phyloP scores from a whole-genome alignment of 306 rosid genomes.

The Cercis canadensis region DNA sequence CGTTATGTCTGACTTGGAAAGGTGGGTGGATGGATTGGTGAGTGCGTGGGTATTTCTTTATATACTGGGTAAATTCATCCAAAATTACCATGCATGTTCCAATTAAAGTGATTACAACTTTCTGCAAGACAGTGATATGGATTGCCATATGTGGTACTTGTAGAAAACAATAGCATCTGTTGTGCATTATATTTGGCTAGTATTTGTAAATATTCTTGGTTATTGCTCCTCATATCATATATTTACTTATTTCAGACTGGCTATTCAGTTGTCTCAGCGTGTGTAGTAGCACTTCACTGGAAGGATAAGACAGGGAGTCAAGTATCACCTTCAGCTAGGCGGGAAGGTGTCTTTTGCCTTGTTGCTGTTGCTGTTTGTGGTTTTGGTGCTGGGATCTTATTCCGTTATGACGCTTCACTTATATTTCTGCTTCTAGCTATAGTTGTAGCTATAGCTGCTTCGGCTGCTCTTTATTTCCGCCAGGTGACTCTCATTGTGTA shows the following conservation, averaged over 20 bases:
- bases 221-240: slow-evolving; percentile 32
- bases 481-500: slow-evolving; percentile 59
- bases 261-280: slow-evolving; percentile 96
- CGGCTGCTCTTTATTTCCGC: slow-evolving; percentile 64
- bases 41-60: slow-evolving; percentile 19
- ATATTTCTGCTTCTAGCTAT: slow-evolving; percentile 54
- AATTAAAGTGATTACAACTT: neutral
- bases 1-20: no score
- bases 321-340: slow-evolving; percentile 61
- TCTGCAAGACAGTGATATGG: neutral
- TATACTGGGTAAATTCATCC: slow-evolving; percentile 15
- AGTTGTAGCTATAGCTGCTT: slow-evolving; percentile 59
- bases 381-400: slow-evolving; percentile 77
- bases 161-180: neutral
- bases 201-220: slow-evolving; percentile 16
- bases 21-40: no score
- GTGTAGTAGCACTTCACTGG: slow-evolving; percentile 89
- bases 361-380: slow-evolving; percentile 65
- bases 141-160: no score
- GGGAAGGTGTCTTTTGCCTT: slow-evolving; percentile 85
- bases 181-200: slow-evolving; percentile 16
- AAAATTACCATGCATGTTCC: neutral
- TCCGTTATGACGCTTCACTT: slow-evolving; percentile 55
- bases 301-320: slow-evolving; percentile 61
- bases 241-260: slow-evolving; percentile 77